Conservation (phyloP, 2,329 filamentous ascomycete species). For the Nigrospora osmanthi region DNA sequence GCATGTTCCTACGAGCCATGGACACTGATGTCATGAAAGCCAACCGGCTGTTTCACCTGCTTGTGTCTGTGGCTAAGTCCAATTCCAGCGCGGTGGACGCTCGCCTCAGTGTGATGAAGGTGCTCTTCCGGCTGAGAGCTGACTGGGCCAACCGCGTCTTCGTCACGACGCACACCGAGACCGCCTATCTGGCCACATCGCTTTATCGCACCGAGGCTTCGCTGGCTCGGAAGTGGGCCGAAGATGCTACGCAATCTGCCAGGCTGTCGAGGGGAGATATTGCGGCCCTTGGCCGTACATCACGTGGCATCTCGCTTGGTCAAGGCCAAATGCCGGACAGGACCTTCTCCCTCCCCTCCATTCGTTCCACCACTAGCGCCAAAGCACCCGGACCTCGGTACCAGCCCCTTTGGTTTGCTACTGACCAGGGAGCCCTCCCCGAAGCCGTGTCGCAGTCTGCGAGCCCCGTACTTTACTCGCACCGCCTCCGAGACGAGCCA, state of each 20-base stretch:
- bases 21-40: conserved; percentile 59
- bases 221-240: conserved; percentile 39
- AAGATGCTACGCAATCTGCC: conserved; percentile 39
- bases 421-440: conserved; percentile 48
- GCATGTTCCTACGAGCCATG: conserved; percentile 69
- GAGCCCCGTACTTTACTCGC: conserved; percentile 44
- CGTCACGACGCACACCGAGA: conserved; percentile 62
- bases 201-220: conserved; percentile 58
- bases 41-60: conserved; percentile 49
- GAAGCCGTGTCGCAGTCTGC: conserved; percentile 34
- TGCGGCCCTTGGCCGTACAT: conserved; percentile 29
- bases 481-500: conserved; percentile 12
- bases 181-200: conserved; percentile 62
- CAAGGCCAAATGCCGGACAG: conserved; percentile 38
- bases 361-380: conserved; percentile 33
- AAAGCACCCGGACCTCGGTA: conserved; percentile 26
- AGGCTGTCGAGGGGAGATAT: conserved; percentile 38
- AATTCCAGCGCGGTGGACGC: conserved; percentile 57
- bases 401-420: conserved; percentile 49
- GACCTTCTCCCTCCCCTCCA: conserved; percentile 21
- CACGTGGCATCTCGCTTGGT: conserved; percentile 44
- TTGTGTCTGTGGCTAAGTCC: conserved; percentile 57
- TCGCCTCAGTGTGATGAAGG: conserved; percentile 65
- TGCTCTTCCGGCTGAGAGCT: conserved; percentile 75
- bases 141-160: conserved; percentile 74